Percentiles rank a stretch among this genome's conserved stretches.
phyloP scores from a whole-genome alignment of 2,329 filamentous ascomycete species.

The Colletotrichum tanaceti region DNA sequence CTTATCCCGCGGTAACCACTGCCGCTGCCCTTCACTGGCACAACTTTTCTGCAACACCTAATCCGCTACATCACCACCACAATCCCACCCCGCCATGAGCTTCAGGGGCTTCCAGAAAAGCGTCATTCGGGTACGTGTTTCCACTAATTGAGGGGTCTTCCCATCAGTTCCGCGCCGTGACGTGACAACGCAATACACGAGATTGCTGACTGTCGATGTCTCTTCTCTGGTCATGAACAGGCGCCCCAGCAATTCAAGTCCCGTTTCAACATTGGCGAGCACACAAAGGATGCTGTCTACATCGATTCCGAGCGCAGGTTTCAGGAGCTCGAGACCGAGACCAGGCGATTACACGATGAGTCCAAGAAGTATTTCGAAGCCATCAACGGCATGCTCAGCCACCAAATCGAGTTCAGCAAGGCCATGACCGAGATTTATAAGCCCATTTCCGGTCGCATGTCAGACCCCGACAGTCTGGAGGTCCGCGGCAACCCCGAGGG shows the following conservation, averaged over 20 bases:
- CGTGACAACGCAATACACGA: constrained; percentile 27
- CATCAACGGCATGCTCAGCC: constrained; percentile 96
- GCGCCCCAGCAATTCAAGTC: constrained; percentile 92
- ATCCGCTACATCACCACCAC: constrained; percentile 32
- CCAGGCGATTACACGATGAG: constrained; percentile 96
- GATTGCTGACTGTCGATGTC: constrained; percentile 19
- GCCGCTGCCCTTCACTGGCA: constrained; percentile 27
- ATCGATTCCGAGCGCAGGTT: constrained; percentile 94
- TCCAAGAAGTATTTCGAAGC: constrained; percentile 97
- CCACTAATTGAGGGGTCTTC: constrained; percentile 42
- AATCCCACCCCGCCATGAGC: constrained; percentile 75
- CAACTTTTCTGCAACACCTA: constrained; percentile 14
- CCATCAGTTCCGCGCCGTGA: constrained; percentile 17
- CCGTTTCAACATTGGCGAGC: constrained; percentile 94
- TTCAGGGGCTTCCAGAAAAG: constrained; percentile 96
- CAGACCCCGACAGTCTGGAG: constrained; percentile 86
- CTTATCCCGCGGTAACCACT: constrained; percentile 24
- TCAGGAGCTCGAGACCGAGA: constrained; percentile 92
- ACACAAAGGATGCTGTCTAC: constrained; percentile 95
- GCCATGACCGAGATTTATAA: constrained; percentile 97
- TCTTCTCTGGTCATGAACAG: constrained; percentile 51
- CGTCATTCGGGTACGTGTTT: constrained; percentile 75
- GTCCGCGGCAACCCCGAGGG: constrained; percentile 91
- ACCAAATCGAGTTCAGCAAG: constrained; percentile 98
- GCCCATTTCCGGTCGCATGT: constrained; percentile 94